Evolutionary conservation across 2,329 filamentous ascomycete species (phyloP).

Genomic region (Fusarium miscanthi): DNA sequence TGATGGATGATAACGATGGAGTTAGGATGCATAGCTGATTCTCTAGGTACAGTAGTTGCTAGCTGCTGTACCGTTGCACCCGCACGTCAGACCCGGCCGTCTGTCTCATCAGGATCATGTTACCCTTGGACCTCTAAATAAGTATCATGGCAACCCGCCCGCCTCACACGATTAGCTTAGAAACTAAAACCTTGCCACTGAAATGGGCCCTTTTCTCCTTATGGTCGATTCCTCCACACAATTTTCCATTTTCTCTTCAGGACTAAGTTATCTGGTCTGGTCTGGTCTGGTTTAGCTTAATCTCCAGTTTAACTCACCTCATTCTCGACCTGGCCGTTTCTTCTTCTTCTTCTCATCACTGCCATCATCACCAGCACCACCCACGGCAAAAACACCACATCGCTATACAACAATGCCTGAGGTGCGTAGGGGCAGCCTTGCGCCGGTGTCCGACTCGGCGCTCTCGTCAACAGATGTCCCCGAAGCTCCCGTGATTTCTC

Average conservation of each 20-base stretch:
- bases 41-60: not conserved
- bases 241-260: slow-evolving; percentile 8
- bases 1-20: not conserved
- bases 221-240: not conserved
- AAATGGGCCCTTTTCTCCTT: slow-evolving; percentile 3
- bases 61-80: not conserved
- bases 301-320: not conserved
- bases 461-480: slow-evolving; percentile 31
- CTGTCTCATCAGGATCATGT: slow-evolving; percentile 10
- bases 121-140: not conserved
- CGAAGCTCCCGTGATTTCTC: slow-evolving; percentile 14
- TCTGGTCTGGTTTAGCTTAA: slow-evolving; percentile 1
- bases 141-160: not conserved
- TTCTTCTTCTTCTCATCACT: not conserved
- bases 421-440: slow-evolving; percentile 45
- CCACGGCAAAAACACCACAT: not conserved
- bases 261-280: not conserved
- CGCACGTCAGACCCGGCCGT: slow-evolving; percentile 3
- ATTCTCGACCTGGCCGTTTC: not conserved
- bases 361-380: not conserved
- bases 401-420: slow-evolving; percentile 44
- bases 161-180: slow-evolving; percentile 4
- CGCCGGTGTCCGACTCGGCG: slow-evolving; percentile 36
- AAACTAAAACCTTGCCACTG: slow-evolving; percentile 27
- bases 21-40: not conserved